Conservation (phyloP, 2,329 filamentous ascomycete genomes). For the Alternaria infectoria region DNA sequence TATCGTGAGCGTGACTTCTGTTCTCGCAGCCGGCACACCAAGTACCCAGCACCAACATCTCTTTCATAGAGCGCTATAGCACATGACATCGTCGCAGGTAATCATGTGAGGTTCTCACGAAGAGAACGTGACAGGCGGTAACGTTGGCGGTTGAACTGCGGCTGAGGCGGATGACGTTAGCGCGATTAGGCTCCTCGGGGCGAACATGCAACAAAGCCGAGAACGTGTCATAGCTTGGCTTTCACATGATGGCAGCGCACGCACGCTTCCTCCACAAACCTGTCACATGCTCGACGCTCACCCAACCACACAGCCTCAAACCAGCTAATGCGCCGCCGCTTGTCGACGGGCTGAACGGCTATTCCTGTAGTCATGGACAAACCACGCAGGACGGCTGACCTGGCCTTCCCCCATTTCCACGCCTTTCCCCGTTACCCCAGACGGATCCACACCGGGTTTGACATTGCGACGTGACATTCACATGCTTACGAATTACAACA, state of each 20-base stretch:
- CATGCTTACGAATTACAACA: slow-evolving; percentile 1
- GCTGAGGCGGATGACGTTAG: neutral
- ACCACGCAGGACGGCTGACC: slow-evolving; percentile 15
- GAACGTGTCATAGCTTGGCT: slow-evolving; percentile 21
- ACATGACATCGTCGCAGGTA: too few species aligned
- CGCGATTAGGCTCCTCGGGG: neutral
- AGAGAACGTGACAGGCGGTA: too few species aligned
- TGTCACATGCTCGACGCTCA: slow-evolving; percentile 30
- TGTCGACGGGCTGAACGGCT: slow-evolving; percentile 19
- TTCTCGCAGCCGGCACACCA: too few species aligned
- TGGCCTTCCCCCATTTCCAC: neutral
- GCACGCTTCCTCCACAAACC: slow-evolving; percentile 14
- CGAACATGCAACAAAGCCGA: slow-evolving; percentile 14
- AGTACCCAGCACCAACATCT: too few species aligned
- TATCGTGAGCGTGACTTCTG: too few species aligned
- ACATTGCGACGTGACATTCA: slow-evolving; percentile 1
- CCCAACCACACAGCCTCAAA: slow-evolving; percentile 23
- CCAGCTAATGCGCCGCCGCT: slow-evolving; percentile 22
- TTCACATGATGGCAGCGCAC: slow-evolving; percentile 23
- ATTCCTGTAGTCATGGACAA: slow-evolving; percentile 16
- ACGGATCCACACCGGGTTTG: neutral
- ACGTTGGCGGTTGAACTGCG: neutral
- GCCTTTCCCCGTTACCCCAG: slow-evolving; percentile 4
- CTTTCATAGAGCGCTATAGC: too few species aligned
- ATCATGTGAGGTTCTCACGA: too few species aligned